These are phyloP conservation scores for Solanum pimpinellifolium DNA, from an alignment of 257 asterid species.

Conservation along the genomic window DNA sequence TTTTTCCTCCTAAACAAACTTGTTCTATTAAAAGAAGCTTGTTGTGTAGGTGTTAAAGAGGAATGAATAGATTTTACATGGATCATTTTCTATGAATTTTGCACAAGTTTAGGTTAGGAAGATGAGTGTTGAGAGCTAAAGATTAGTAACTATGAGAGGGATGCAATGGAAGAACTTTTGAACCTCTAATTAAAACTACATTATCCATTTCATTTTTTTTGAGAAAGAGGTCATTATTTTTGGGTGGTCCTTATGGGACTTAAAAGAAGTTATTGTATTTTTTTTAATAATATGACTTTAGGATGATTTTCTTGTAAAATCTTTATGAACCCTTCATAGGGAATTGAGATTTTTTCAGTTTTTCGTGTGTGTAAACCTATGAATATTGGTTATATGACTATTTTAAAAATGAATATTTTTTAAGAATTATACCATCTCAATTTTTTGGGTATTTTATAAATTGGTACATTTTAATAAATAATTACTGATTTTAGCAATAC, in stretches of 20 bases:
- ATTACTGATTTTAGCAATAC: too few relatives aligned
- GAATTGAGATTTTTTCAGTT: too few relatives aligned
- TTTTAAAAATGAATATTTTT: too few relatives aligned
- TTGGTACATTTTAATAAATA: too few relatives aligned
- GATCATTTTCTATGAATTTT: slow-evolving; percentile 29
- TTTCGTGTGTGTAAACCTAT: too few relatives aligned
- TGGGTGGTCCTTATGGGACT: not conserved
- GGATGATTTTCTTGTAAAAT: not conserved
- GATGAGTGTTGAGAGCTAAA: not conserved
- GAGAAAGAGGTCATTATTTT: not conserved
- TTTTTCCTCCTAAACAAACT: slow-evolving; percentile 22
- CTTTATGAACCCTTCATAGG: not conserved
- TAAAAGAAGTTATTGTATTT: not conserved
- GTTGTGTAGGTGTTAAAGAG: slow-evolving; percentile 26
- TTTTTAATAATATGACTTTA: too few relatives aligned
- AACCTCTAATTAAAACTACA: slow-evolving; percentile 27
- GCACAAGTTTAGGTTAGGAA: not conserved
- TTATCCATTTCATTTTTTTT: not conserved
- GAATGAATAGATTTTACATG: slow-evolving; percentile 51
- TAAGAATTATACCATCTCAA: too few relatives aligned
- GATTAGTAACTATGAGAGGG: not conserved
- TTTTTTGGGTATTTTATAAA: too few relatives aligned
- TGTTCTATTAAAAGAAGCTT: slow-evolving; percentile 20
- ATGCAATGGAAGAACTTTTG: slow-evolving; percentile 6
- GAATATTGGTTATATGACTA: too few relatives aligned